Base-by-base conservation (phyloP, 2,329 filamentous ascomycete species). In the Proliferodiscus dingleyae region DNA sequence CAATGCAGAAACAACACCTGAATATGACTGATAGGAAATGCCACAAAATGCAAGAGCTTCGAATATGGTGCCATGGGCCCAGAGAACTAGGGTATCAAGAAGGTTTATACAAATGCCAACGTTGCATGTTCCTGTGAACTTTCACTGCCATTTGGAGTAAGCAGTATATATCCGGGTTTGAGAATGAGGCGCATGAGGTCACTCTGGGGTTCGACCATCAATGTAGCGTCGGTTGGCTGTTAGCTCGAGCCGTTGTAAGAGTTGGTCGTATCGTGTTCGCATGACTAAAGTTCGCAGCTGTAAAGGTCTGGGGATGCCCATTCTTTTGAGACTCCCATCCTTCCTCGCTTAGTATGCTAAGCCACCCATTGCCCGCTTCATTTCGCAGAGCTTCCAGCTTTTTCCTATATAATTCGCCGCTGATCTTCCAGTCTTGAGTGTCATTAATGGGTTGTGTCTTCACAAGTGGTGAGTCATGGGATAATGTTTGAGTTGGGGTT, bases 351-450 rank as follows among this genome's bases (percentile, higher is more conserved):
- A 97, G 72, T 11, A 87, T 88, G 52, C 83, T 90, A 30, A 98
- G 76, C 77, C 95, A 98, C 29, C 83, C 86, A 57, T 83, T 88
- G 24, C 90, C 90, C 54, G 95, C 83, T 60, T 91, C 88, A 60
- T 85, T 85, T 50, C 89, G 84, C 43, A 96, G 70, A 3, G 86
- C 82, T 65, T 95, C 89, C 44, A 97, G 85, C 66, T 93, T 93
- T 64, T 87, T 87, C 46, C 86, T 81, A 66, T 95, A 97, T 6
- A 87, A 71, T 59, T 93, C 87, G 43, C 85, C 85, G 47, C 80
- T 78, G 34, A 79, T 69, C 49, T 81, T 80, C 77, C 83, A 87
- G 47, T 85, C 75, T 37, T 73, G 69, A 4, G 68, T 54, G 49
- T 61, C 61, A 49, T 52, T 56, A 3, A 41, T 43, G 9, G 46